Conservation (phyloP, 2,329 filamentous ascomycete species). For the Fusarium duplospermum region DNA sequence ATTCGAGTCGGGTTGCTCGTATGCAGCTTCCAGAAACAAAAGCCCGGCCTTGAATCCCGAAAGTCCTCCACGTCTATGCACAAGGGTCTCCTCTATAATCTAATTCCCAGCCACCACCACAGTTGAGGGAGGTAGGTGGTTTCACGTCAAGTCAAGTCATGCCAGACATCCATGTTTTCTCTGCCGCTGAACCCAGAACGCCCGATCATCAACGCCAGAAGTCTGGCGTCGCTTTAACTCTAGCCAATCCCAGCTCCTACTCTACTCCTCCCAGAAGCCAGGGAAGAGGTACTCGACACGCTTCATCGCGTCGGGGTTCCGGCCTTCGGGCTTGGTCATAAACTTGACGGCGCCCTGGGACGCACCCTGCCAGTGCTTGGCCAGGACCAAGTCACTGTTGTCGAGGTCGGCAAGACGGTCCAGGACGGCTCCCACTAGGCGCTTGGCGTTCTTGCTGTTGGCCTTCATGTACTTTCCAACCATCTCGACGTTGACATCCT, state of each 20-base stretch:
- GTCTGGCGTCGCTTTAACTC: conserved; percentile 2
- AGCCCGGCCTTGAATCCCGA: conserved; percentile 5
- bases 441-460: conserved; percentile 88
- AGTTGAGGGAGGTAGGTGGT: background rate
- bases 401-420: conserved; percentile 85
- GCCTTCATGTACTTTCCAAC: conserved; percentile 97
- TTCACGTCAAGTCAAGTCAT: conserved; percentile 1
- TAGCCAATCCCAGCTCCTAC: conserved; percentile 3
- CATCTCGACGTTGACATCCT: conserved; percentile 94
- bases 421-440: conserved; percentile 86
- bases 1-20: conserved; percentile 10
- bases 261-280: conserved; percentile 70
- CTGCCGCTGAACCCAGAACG: conserved; percentile 13
- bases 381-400: conserved; percentile 78
- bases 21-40: conserved; percentile 10
- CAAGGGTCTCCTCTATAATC: conserved; percentile 9
- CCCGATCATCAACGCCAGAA: conserved; percentile 19
- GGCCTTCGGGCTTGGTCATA: conserved; percentile 84
- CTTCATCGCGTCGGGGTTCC: conserved; percentile 79
- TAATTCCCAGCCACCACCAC: conserved; percentile 27
- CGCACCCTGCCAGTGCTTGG: conserved; percentile 82
- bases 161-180: conserved; percentile 12
- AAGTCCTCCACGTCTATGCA: conserved; percentile 8
- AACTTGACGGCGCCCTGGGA: conserved; percentile 81
- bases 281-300: conserved; percentile 91